phyloP scores from a whole-genome alignment of 2,329 filamentous ascomycete species.

The Pyrenophora graminea region DNA sequence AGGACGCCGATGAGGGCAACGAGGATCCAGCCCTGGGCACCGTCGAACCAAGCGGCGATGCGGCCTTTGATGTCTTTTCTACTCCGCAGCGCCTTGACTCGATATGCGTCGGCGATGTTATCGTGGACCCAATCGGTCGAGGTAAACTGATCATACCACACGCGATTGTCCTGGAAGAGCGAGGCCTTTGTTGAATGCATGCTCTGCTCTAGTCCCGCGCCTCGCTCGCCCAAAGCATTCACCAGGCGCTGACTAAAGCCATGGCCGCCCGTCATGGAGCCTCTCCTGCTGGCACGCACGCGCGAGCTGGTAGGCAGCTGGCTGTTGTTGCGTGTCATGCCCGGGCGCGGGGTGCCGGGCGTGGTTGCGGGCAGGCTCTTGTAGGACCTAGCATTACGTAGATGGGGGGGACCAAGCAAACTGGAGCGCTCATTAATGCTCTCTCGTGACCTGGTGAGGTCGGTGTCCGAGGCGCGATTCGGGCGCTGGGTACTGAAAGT shows the following conservation, averaged over 20 bases:
- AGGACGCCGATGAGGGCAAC: slow-evolving; percentile 87
- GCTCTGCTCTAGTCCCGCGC: slow-evolving; percentile 58
- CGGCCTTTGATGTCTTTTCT: slow-evolving; percentile 86
- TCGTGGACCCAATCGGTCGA: slow-evolving; percentile 99
- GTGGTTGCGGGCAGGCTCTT: slow-evolving; percentile 47
- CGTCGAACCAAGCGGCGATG: slow-evolving; percentile 76
- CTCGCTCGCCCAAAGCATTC: slow-evolving; percentile 58
- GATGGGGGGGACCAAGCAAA: slow-evolving; percentile 48
- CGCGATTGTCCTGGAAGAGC: slow-evolving; percentile 77
- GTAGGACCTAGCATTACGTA: slow-evolving; percentile 45
- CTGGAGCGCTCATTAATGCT: slow-evolving; percentile 54
- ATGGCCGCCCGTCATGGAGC: slow-evolving; percentile 36
- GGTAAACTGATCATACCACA: slow-evolving; percentile 99
- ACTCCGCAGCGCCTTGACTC: slow-evolving; percentile 79
- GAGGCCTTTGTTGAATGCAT: slow-evolving; percentile 68
- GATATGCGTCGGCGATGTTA: slow-evolving; percentile 89
- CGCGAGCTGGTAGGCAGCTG: slow-evolving; percentile 37
- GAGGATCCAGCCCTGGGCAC: slow-evolving; percentile 90
- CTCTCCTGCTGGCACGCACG: slow-evolving; percentile 39
- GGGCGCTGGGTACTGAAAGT: slow-evolving; percentile 35
- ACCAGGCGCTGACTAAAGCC: slow-evolving; percentile 57
- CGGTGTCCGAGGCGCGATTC: slow-evolving; percentile 41
- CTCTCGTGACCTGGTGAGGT: slow-evolving; percentile 38
- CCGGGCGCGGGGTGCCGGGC: slow-evolving; percentile 50
- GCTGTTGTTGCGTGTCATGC: slow-evolving; percentile 45